These are phyloP conservation scores for Hylodesmum podocarpum DNA, from an alignment of 306 rosid species.

Conservation along the genomic window DNA sequence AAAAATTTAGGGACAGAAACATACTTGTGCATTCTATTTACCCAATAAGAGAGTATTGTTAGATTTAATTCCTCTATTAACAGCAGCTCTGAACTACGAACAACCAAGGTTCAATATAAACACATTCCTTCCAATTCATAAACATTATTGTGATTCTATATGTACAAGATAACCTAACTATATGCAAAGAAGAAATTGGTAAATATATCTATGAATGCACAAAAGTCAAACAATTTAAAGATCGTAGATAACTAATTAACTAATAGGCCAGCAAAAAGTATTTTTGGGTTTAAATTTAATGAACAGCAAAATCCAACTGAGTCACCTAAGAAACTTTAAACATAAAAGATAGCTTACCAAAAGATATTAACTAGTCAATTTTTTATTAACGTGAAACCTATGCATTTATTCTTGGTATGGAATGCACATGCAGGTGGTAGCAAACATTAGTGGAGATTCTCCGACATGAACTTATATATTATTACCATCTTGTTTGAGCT, in stretches of 20 bases:
- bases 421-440: neutral
- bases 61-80: neutral
- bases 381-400: neutral
- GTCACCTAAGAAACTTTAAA: neutral
- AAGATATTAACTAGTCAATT: neutral
- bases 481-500: neutral
- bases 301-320: neutral
- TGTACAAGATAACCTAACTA: neutral
- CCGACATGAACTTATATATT: neutral
- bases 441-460: neutral
- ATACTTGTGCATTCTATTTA: conserved; percentile 8
- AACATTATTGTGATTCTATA: neutral
- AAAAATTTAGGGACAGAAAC: conserved; percentile 8
- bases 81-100: neutral
- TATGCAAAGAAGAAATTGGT: neutral
- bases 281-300: neutral
- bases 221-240: neutral
- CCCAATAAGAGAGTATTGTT: neutral
- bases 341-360: neutral
- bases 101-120: neutral
- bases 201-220: neutral
- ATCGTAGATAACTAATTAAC: neutral
- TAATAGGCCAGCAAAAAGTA: neutral
- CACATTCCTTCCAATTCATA: neutral
- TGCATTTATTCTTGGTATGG: neutral